Evolutionary conservation across 2,329 filamentous ascomycete species (phyloP), one percentile per base, ranked within the genome.

Genomic region (Mycogone perniciosa): DNA sequence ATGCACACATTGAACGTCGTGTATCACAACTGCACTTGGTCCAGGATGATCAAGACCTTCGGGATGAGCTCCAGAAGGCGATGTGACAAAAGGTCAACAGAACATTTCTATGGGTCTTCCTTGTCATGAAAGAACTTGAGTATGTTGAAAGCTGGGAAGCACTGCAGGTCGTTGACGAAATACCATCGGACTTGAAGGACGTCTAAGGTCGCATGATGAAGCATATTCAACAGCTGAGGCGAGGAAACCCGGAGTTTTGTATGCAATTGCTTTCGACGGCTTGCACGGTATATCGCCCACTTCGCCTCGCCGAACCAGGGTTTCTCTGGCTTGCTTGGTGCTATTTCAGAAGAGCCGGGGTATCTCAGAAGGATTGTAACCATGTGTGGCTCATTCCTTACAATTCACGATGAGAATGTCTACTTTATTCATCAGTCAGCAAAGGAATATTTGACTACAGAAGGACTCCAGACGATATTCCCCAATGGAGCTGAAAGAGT

Each of bases 371-470:
- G 26, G 9, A 34, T 46, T 26, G 6, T 46, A 27, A n/a, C n/a
- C 6, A 26, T 46, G 10, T 75, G 68, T 53, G 67, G 70, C 30
- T 75, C 68, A 5, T 71, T 74, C 44, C 59, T 75, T 1, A 69
- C 62, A 0, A 29, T 71, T 42, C 60, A 59, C 27, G 50, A 67
- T 4, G 51, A 44, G 2, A 59, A 20, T 0, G 48, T 74, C 6
- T 69, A 60, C 48, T 67, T 72, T 54, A 60, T 76, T 1, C 70
- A 76, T 54, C 64, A 73, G 46, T 74, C 70, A 3, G 72, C 69
- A 0, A 72, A 73, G 54, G 71, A 75, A 4, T 73, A 75, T 52
- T 53, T 74, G 5, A 46, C 60, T 51, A 52, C 6, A 45, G 42
- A 3, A 20, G 20, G 2, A 20, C 20, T 20, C 6, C 34, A 33